A percentile compares a stretch with the other conserved stretches of the same genome.
Evolutionary conservation across 352 stramenopile species (phyloP).

Genomic region (Phytophthora capsici): DNA sequence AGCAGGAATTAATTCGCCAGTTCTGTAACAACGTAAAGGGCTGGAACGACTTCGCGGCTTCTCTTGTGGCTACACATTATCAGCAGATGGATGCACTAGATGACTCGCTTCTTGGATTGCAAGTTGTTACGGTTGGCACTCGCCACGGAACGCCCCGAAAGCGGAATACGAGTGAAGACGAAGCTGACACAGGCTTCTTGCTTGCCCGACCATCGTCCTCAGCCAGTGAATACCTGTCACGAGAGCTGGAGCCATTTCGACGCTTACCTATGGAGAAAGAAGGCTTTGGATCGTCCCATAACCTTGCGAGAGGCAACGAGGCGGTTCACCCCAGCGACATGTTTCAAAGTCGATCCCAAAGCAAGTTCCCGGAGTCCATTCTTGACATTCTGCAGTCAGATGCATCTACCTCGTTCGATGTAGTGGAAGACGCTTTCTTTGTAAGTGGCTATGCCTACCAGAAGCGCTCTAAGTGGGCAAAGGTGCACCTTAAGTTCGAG

Average conservation of each 20-base stretch:
- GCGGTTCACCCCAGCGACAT: slow-evolving; percentile 71
- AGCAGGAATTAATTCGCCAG: slow-evolving; percentile 81
- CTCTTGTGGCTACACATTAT: slow-evolving; percentile 75
- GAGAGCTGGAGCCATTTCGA: slow-evolving; percentile 70
- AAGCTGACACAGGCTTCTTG: slow-evolving; percentile 58
- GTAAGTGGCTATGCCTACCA: slow-evolving; percentile 76
- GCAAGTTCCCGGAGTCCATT: slow-evolving; percentile 74
- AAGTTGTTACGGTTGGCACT: slow-evolving; percentile 24
- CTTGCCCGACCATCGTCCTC: slow-evolving; percentile 64
- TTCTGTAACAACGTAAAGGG: slow-evolving; percentile 67
- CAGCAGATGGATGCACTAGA: slow-evolving; percentile 81
- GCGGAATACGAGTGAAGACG: slow-evolving; percentile 43
- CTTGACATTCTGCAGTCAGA: slow-evolving; percentile 73
- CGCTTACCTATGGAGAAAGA: slow-evolving; percentile 75
- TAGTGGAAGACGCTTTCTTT: slow-evolving; percentile 58
- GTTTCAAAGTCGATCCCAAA: slow-evolving; percentile 75
- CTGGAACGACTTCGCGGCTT: slow-evolving; percentile 74
- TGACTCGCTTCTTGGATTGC: slow-evolving; percentile 44
- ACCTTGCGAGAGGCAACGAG: slow-evolving; percentile 62
- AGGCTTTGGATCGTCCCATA: slow-evolving; percentile 69
- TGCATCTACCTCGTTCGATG: slow-evolving; percentile 60
- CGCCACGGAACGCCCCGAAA: slow-evolving; percentile 26
- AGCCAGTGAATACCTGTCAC: slow-evolving; percentile 68
- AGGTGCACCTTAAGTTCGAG: slow-evolving; percentile 75
- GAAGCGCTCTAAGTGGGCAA: slow-evolving; percentile 77